Evolutionary conservation across 1,284 basidiomycete species (phyloP), one percentile per base, ranked within the genome.

Genomic region (Uromyces viciae-fabae): DNA sequence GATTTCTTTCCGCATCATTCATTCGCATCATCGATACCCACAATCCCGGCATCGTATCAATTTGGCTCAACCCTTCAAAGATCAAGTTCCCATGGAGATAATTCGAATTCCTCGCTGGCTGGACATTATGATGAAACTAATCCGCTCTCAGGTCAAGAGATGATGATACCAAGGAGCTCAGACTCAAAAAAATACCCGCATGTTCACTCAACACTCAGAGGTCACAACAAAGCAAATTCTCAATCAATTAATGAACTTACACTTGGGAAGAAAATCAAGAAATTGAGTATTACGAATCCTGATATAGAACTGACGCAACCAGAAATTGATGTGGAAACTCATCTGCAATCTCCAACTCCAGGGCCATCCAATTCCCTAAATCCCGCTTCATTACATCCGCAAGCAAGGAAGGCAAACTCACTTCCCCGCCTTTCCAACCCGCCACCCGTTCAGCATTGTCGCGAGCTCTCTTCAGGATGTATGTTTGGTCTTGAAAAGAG

Each of bases 251-350:
- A n/a, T n/a, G n/a, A n/a, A n/a, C n/a, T n/a, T n/a, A n/a, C n/a
- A n/a, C n/a, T n/a, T n/a, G n/a, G n/a, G n/a, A 42, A n/a, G 31
- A 31, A 69, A 28, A 28, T 69, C 40, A 69, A n/a, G n/a, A n/a
- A 69, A 40, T 42, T 69, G 49, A 69, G 66, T 46, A 22, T 69
- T 1, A 69, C 66, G 25, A 69, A 69, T 46, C 66, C 66, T 22
- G 66, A 69, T 69, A 3, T 69, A n/a, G 66, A 69, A 46, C 49
- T 15, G 22, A 69, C 25, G 3, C 11, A 69, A 69, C 19, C 66
- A n/a, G n/a, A 69, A 14, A 14, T 43, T 28, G 42, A 46, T n/a
- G 42, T 11, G 15, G 31, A 62, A 46, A 43, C 46, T n/a, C n/a
- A n/a, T n/a, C n/a, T n/a, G n/a, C n/a, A n/a, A n/a, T n/a, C n/a